phyloP scores from a whole-genome alignment of 1,139 yeast genomes.

The Yamadazyma aaseri region DNA sequence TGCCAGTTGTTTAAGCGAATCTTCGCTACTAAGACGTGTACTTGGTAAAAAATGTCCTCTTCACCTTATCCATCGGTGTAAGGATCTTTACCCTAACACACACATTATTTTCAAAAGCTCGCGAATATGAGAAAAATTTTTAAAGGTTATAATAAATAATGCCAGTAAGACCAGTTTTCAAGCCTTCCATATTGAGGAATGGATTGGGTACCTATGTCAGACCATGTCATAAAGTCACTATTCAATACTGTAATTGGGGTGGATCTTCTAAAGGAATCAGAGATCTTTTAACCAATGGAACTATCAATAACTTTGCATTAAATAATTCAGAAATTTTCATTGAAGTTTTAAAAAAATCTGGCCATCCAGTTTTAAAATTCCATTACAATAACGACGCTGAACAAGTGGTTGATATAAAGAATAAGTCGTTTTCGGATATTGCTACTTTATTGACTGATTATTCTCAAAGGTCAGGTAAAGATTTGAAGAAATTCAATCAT shows the following conservation, averaged over 20 bases:
- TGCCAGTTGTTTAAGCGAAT: too few relatives aligned
- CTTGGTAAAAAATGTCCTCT: too few relatives aligned
- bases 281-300: slow-evolving; percentile 56
- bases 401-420: slow-evolving; percentile 48
- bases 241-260: slow-evolving; percentile 91
- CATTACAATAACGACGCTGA: slow-evolving; percentile 46
- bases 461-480: slow-evolving; percentile 41
- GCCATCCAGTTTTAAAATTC: slow-evolving; percentile 81
- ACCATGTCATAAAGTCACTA: slow-evolving; percentile 70
- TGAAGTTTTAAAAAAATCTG: slow-evolving; percentile 64
- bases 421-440: slow-evolving; percentile 59
- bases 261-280: slow-evolving; percentile 89
- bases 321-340: slow-evolving; percentile 68
- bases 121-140: slow-evolving; percentile 10
- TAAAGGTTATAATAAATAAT: slow-evolving; percentile 16
- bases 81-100: background rate
- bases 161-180: slow-evolving; percentile 55
- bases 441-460: slow-evolving; percentile 58
- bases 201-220: slow-evolving; percentile 78
- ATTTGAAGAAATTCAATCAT: slow-evolving; percentile 48
- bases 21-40: too few relatives aligned
- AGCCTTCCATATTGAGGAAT: slow-evolving; percentile 61
- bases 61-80: background rate
- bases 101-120: background rate
- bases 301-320: slow-evolving; percentile 57